Evolutionary conservation across 192 early-diverging fungal genomes (phyloP), one percentile per base, ranked within the genome.

Genomic region (Radiomyces spectabilis): DNA sequence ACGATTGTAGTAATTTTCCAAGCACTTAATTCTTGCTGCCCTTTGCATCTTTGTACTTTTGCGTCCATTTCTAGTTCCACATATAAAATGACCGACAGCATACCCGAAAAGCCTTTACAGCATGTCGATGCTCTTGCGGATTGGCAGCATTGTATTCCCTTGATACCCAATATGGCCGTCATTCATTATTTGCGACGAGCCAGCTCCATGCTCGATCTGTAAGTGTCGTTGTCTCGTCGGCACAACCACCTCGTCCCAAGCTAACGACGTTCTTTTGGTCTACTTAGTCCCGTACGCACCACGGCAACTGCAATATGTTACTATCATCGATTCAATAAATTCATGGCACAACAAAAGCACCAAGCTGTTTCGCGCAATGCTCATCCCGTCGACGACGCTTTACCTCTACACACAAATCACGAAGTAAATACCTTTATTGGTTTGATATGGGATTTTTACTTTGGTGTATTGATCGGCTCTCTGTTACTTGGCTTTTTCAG

Each of bases 231-330:
- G 25, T 48, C 9, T 19, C 1, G 12, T 24, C 33, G 15, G 15
- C 18, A 25, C 37, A 31, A 22, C 18, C 5, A 8, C 16, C 38
- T 4, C 29, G 49, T 21, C 0, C 19, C 13, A 32, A 27, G 5
- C n/a, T 19, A 4, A 32, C 7, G 47, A n/a, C 33, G 24, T 39
- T 18, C 8, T 53, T 41, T 32, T 56, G 34, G 29, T 33, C 13
- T 16, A 27, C 38, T 3, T 57, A 78, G 76, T 22, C 76, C 76
- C 18, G 62, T 71, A 21, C 56, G 63, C 27, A 74, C 76, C 13
- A 72, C 68, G 29, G 72, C 63, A 37, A 74, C 76, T n/a, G 60
- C 69, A 7, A 55, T 78, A 8, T 50, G 72, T 4, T 78, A 78
- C 41, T 74, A 74, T 32, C 76, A 78, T 51, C 68, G 68, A 30